These are phyloP conservation scores for Exserohilum turcica DNA, from an alignment of 2,329 filamentous ascomycete genomes.

Conservation along the genomic window DNA sequence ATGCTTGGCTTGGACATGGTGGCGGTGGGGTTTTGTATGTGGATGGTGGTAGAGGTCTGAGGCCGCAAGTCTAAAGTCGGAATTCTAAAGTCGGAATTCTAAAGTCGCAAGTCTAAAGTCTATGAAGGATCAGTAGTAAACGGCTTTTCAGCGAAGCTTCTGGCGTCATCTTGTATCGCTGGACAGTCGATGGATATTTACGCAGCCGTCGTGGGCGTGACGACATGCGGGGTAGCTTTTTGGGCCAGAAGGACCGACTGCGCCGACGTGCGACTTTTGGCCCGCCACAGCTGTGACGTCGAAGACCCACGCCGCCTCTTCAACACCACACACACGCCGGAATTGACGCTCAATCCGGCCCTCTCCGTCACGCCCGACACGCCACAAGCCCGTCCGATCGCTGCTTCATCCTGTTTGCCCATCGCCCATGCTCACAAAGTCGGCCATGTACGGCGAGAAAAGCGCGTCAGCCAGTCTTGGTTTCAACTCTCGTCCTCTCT, in stretches of 20 bases:
- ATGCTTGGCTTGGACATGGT: constrained; percentile 57
- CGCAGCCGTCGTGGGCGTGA: constrained; percentile 4
- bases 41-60: too few species aligned
- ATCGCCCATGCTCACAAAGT: neutral
- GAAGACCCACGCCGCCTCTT: neutral
- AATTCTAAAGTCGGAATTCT: too few species aligned
- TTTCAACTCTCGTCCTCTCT: neutral
- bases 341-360: neutral
- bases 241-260: constrained; percentile 7
- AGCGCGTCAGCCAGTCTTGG: neutral
- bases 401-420: neutral
- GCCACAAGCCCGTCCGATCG: neutral
- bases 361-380: neutral
- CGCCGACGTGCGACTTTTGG: neutral
- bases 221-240: constrained; percentile 12
- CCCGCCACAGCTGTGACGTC: neutral
- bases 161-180: neutral
- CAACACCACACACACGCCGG: too few species aligned
- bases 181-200: too few species aligned
- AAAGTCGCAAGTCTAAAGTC: too few species aligned
- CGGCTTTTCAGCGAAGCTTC: too few species aligned
- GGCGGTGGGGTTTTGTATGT: neutral
- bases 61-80: too few species aligned
- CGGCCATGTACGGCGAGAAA: neutral
- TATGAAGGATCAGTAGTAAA: too few species aligned